A percentile compares a stretch with the other conserved stretches of the same genome.
These are phyloP conservation scores for Escovopsis sp. DNA, from an alignment of 2,329 filamentous ascomycete species.

Conservation along the genomic window DNA sequence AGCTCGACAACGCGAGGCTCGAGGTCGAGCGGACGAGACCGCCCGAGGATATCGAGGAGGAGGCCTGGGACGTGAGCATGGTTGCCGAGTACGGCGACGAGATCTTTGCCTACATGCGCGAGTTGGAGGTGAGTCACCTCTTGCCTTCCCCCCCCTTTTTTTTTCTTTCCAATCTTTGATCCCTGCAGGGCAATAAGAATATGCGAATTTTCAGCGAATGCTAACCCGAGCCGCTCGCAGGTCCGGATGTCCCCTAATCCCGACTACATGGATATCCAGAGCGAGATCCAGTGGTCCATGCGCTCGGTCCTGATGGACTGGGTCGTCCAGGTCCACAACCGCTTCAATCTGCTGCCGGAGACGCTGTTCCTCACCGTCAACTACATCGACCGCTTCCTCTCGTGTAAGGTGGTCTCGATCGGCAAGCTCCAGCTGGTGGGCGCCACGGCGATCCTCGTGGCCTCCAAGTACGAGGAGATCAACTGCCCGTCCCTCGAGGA, in stretches of 20 bases:
- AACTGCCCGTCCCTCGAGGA: constrained; percentile 90
- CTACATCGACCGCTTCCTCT: constrained; percentile 93
- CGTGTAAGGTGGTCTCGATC: constrained; percentile 85
- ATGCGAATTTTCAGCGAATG: too few species aligned
- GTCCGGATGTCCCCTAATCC: constrained; percentile 71
- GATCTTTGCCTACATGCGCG: constrained; percentile 83
- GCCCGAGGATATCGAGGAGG: constrained; percentile 69
- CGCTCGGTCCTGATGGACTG: constrained; percentile 94
- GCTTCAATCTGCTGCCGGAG: constrained; percentile 83
- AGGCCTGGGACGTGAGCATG: constrained; percentile 91
- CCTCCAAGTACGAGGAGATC: constrained; percentile 97
- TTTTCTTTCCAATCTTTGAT: too few species aligned
- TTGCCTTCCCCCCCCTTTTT: too few species aligned
- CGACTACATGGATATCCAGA: constrained; percentile 92
- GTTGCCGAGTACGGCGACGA: constrained; percentile 93
- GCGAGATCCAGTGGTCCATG: constrained; percentile 99
- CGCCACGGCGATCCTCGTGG: constrained; percentile 87
- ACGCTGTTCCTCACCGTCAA: constrained; percentile 92
- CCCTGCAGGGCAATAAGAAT: too few species aligned
- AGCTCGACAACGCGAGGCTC: constrained; percentile 51
- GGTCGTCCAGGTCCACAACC: constrained; percentile 89
- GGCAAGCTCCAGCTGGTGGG: constrained; percentile 92
- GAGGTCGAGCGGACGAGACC: constrained; percentile 56
- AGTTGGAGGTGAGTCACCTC: constrained; percentile 68
- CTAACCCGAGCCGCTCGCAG: constrained; percentile 26